Conservation (phyloP, 1,284 basidiomycete species). For the Naganishia sp. region DNA sequence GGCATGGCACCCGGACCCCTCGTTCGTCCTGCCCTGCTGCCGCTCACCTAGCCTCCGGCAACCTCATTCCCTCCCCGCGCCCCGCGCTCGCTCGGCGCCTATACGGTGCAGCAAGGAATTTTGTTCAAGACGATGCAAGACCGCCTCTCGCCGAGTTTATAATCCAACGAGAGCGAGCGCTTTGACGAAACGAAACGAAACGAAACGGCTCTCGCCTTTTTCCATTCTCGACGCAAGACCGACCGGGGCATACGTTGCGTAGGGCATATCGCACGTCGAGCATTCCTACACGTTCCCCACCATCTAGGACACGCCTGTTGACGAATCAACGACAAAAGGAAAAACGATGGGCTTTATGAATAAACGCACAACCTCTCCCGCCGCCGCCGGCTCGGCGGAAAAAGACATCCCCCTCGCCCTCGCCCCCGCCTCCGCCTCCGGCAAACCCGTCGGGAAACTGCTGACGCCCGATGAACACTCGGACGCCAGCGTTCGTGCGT, state of each 20-base stretch:
- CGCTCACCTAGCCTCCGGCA: too few relatives aligned
- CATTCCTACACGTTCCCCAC: neutral
- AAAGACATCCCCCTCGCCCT: neutral
- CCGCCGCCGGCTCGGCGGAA: too few relatives aligned
- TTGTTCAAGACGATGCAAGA: too few relatives aligned
- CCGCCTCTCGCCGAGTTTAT: neutral
- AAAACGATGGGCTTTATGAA: conserved; percentile 8
- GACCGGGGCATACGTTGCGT: neutral
- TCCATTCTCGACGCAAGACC: neutral
- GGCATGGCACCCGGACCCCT: too few relatives aligned
- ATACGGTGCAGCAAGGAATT: too few relatives aligned
- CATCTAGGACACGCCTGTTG: too few relatives aligned
- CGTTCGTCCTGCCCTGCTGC: too few relatives aligned
- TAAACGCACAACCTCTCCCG: neutral
- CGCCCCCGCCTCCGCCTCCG: neutral
- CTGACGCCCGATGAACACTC: neutral
- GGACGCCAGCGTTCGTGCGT: conserved; percentile 2
- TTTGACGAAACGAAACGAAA: too few relatives aligned
- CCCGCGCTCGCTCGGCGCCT: too few relatives aligned
- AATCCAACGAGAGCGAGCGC: neutral
- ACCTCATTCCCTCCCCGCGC: too few relatives aligned
- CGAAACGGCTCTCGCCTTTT: conserved; percentile 5
- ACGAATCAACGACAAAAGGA: neutral
- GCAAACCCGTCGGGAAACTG: neutral
- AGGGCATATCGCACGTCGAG: neutral